phyloP scores from a whole-genome alignment of 768 basidiomycete species.

The Lentinula detonsa region DNA sequence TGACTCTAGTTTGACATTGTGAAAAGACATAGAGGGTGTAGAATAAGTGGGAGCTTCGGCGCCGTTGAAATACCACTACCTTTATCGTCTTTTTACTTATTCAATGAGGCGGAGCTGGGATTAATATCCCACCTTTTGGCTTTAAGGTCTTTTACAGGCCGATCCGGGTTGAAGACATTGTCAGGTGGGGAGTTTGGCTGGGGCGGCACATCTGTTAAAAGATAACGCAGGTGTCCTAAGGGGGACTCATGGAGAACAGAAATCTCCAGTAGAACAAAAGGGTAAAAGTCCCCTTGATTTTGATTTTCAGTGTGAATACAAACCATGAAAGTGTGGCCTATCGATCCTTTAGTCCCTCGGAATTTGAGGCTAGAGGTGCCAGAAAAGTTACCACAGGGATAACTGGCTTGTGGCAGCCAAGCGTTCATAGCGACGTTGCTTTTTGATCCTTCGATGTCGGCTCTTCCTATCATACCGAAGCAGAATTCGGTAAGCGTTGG shows the following conservation, averaged over 20 bases:
- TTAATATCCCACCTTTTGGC: constrained; percentile 66
- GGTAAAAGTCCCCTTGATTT: constrained; percentile 78
- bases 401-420: constrained; percentile 80
- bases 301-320: constrained; percentile 79
- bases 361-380: constrained; percentile 78
- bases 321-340: constrained; percentile 82
- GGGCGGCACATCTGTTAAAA: constrained; percentile 78
- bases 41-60: constrained; percentile 77
- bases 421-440: constrained; percentile 81
- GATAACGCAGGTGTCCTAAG: constrained; percentile 79
- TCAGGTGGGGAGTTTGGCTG: constrained; percentile 81
- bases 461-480: constrained; percentile 80
- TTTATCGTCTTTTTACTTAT: constrained; percentile 78
- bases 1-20: constrained; percentile 86
- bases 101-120: constrained; percentile 69
- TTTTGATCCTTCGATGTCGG: constrained; percentile 80
- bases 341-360: constrained; percentile 78
- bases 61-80: constrained; percentile 79
- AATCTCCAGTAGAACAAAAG: constrained; percentile 77
- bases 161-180: constrained; percentile 72
- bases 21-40: constrained; percentile 79
- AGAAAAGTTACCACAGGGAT: constrained; percentile 72
- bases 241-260: constrained; percentile 76
- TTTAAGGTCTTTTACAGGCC: constrained; percentile 62
- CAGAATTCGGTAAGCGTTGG: constrained; percentile 77